Evolutionary conservation across 2,329 filamentous ascomycete genomes (phyloP).

Genomic region (Diaporthe velutina): DNA sequence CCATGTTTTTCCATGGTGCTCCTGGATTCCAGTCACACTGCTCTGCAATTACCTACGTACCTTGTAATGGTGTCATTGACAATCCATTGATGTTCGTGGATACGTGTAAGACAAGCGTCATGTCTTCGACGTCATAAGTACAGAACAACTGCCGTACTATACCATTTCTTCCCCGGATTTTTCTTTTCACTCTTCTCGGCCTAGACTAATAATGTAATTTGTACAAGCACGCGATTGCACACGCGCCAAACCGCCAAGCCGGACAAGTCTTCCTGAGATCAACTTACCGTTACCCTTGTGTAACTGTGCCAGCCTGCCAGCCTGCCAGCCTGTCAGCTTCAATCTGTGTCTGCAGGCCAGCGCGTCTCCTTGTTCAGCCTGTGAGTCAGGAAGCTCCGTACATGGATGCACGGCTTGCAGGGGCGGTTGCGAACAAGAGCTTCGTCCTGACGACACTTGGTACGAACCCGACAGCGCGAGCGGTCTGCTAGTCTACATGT

Average conservation of each 20-base stretch:
- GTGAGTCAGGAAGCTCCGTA: background rate
- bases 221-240: slow-evolving; percentile 20
- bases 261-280: background rate
- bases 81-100: background rate
- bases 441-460: slow-evolving; percentile 19
- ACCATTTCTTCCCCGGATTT: slow-evolving; percentile 17
- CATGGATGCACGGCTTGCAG: slow-evolving; percentile 7
- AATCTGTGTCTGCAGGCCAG: background rate
- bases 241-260: background rate
- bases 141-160: background rate
- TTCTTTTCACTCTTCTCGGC: background rate
- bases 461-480: background rate
- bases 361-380: background rate
- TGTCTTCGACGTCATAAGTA: slow-evolving; percentile 14
- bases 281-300: background rate
- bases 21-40: background rate
- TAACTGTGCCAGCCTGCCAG: background rate
- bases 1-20: background rate
- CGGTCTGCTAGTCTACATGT: background rate
- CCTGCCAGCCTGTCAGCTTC: background rate
- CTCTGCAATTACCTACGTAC: background rate
- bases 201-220: background rate
- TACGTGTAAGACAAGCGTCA: background rate
- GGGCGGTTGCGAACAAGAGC: slow-evolving; percentile 31
- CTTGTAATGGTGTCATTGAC: background rate